Conservation (phyloP, 1,284 basidiomycete genomes). For the Mycena citricolor region DNA sequence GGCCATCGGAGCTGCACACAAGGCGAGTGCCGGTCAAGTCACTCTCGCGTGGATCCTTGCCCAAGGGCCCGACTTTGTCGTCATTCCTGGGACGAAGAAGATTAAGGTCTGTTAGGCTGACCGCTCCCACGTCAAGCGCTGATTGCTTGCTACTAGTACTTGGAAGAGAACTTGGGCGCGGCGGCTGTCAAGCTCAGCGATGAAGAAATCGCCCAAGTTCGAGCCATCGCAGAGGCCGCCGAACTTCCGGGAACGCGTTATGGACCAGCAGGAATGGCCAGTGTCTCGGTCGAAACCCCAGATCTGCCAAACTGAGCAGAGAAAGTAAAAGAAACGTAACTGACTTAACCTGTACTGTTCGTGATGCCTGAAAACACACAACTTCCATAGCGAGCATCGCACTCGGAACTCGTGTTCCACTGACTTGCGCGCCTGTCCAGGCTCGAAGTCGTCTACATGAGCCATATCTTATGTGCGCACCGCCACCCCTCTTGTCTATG, state of each 20-base stretch:
- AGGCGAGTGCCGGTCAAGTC: constrained; percentile 4
- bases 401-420: too few species aligned
- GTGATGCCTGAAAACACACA: too few species aligned
- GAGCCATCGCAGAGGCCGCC: constrained; percentile 16
- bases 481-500: too few species aligned
- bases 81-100: constrained; percentile 6
- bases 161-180: constrained; percentile 6
- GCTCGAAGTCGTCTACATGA: too few species aligned
- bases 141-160: constrained; percentile 3
- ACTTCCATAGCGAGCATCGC: too few species aligned
- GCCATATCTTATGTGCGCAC: too few species aligned
- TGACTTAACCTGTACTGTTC: too few species aligned
- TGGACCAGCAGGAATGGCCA: constrained; percentile 8
- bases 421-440: too few species aligned
- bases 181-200: not conserved
- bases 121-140: not conserved
- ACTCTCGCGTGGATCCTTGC: constrained; percentile 6
- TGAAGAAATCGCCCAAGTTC: constrained; percentile 3
- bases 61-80: constrained; percentile 3
- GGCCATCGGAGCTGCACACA: constrained; percentile 1
- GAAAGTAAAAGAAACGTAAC: not conserved
- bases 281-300: constrained; percentile 12
- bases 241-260: constrained; percentile 13
- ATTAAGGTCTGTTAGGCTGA: not conserved
- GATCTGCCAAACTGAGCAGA: constrained; percentile 17